phyloP scores from a whole-genome alignment of 2,329 filamentous ascomycete genomes.

The Geosmithia morbida region DNA sequence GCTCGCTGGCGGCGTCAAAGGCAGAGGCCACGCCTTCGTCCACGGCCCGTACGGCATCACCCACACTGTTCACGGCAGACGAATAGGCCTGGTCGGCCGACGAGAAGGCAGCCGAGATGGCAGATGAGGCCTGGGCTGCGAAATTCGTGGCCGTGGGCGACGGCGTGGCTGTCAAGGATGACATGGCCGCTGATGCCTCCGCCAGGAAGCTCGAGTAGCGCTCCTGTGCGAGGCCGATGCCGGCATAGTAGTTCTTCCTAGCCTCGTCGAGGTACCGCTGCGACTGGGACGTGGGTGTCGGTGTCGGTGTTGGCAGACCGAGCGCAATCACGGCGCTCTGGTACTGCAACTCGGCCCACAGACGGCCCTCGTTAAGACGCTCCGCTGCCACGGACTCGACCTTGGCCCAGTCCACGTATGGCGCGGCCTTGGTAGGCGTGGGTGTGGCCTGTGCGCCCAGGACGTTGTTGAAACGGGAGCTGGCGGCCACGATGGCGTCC shows the following conservation, averaged over 20 bases:
- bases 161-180: conserved; percentile 41
- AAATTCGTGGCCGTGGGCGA: conserved; percentile 36
- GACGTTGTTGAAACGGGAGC: conserved; percentile 39
- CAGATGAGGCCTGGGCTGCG: conserved; percentile 30
- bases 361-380: conserved; percentile 54
- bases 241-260: conserved; percentile 59
- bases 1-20: conserved; percentile 28
- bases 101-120: conserved; percentile 32
- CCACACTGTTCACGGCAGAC: conserved; percentile 24
- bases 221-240: conserved; percentile 63
- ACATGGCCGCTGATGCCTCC: conserved; percentile 56
- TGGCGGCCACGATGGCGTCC: conserved; percentile 47
- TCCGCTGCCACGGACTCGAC: conserved; percentile 54
- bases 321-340: conserved; percentile 52
- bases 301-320: conserved; percentile 46
- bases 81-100: conserved; percentile 30
- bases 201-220: conserved; percentile 63
- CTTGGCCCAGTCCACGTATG: conserved; percentile 28
- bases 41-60: conserved; percentile 21
- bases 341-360: conserved; percentile 57
- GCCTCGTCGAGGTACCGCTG: conserved; percentile 49
- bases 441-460: conserved; percentile 36
- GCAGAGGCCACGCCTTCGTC: conserved; percentile 22
- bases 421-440: conserved; percentile 23
- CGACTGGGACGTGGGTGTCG: conserved; percentile 27